phyloP scores from a whole-genome alignment of 768 basidiomycete species.

The Pleurotus tuoliensis region DNA sequence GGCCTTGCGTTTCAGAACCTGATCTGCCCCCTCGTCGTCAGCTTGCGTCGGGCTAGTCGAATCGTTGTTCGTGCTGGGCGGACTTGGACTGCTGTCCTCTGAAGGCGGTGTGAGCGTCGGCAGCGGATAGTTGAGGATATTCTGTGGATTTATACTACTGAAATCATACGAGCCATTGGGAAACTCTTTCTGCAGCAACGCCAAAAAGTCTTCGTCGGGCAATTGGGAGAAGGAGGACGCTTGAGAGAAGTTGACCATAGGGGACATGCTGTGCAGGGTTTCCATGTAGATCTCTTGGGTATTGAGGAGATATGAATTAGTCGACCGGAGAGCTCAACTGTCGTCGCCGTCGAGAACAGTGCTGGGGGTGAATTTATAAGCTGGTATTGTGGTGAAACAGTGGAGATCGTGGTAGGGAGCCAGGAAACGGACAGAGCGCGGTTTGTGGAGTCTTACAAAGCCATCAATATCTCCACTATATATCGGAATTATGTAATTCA shows the following conservation, averaged over 20 bases:
- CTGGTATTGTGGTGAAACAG: not conserved
- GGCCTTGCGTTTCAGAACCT: slow-evolving; percentile 73
- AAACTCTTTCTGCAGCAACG: slow-evolving; percentile 76
- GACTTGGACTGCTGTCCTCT: slow-evolving; percentile 79
- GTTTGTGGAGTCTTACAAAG: slow-evolving; percentile 11
- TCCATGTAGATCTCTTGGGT: slow-evolving; percentile 37
- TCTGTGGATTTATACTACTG: slow-evolving; percentile 58
- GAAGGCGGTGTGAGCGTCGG: slow-evolving; percentile 58
- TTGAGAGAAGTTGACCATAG: slow-evolving; percentile 69
- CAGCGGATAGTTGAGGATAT: slow-evolving; percentile 44
- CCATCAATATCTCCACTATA: not conserved
- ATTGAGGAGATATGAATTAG: too few species aligned
- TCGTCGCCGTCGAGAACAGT: not conserved
- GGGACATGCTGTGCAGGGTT: slow-evolving; percentile 38
- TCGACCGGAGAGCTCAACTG: too few species aligned
- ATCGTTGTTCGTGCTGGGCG: slow-evolving; percentile 45
- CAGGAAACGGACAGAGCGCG: slow-evolving; percentile 1
- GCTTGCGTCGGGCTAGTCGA: slow-evolving; percentile 15
- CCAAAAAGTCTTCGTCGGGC: slow-evolving; percentile 73
- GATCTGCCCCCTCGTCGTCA: slow-evolving; percentile 41
- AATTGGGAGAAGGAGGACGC: slow-evolving; percentile 57
- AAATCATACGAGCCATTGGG: slow-evolving; percentile 28
- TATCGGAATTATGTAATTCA: slow-evolving; percentile 8
- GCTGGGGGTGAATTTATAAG: not conserved
- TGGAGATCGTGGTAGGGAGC: not conserved